Evolutionary conservation across 352 stramenopile species (phyloP).

Genomic region (Pythium aristosporum): DNA sequence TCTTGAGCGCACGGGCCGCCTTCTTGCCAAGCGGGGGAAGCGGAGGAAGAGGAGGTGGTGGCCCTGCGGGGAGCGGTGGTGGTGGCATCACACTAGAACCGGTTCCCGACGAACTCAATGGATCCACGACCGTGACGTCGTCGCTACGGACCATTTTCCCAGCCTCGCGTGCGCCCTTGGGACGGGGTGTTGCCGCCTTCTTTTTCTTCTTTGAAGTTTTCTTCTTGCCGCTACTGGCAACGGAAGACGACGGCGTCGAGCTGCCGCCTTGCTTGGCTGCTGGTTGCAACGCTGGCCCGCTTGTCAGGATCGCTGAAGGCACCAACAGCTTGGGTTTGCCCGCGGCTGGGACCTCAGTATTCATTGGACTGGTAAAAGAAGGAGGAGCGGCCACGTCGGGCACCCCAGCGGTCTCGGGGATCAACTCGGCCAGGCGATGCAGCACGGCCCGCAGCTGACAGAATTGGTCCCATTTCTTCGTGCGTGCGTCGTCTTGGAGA

Average conservation of each 20-base stretch:
- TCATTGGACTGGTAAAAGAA: too few relatives aligned
- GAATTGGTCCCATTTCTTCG: slow-evolving; percentile 25
- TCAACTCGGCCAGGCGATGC: slow-evolving; percentile 19
- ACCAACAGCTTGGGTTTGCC: slow-evolving; percentile 17
- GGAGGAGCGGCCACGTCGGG: neutral
- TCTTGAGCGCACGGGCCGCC: neutral
- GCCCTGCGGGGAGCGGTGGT: neutral
- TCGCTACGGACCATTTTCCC: slow-evolving; percentile 8
- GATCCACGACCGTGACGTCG: slow-evolving; percentile 5
- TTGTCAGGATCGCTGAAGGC: slow-evolving; percentile 4
- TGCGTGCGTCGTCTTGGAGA: slow-evolving; percentile 18
- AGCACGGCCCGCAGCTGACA: slow-evolving; percentile 23
- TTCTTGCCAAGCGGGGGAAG: slow-evolving; percentile 17
- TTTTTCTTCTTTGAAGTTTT: slow-evolving; percentile 22
- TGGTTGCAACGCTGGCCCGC: neutral
- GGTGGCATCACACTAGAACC: neutral
- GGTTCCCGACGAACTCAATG: neutral
- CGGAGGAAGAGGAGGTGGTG: slow-evolving; percentile 12
- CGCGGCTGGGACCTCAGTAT: too few relatives aligned
- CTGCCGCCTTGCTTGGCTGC: neutral
- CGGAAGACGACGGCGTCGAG: slow-evolving; percentile 7
- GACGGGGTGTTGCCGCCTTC: neutral
- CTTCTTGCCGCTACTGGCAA: slow-evolving; percentile 10
- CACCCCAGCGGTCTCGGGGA: neutral
- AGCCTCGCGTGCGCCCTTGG: neutral